Percentiles rank a stretch among this genome's conserved stretches.
Evolutionary conservation across 2,329 filamentous ascomycete species (phyloP).

Genomic region (Clarireedia paspali): DNA sequence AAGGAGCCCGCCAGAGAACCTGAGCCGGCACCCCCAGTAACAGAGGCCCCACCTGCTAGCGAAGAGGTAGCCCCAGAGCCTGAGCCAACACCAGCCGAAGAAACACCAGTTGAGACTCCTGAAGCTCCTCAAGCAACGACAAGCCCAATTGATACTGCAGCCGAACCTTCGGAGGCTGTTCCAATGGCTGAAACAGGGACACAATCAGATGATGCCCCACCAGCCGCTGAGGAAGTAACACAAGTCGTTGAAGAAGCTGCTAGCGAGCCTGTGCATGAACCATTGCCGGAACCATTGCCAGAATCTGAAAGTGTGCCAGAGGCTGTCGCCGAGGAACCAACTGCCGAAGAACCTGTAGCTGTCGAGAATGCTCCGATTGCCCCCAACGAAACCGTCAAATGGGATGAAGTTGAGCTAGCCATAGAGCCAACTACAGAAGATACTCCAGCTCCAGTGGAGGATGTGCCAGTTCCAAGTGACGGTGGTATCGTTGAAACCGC

Average conservation of each 20-base stretch:
- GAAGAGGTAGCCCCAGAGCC: background rate
- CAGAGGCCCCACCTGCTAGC: background rate
- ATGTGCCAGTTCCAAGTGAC: no score
- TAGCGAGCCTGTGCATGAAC: no score
- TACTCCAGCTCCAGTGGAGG: no score
- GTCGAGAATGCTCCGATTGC: no score
- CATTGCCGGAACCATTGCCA: no score
- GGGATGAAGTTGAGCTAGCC: no score
- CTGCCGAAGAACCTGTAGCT: no score
- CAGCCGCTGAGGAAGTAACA: background rate
- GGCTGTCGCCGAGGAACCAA: background rate
- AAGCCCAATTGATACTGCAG: background rate
- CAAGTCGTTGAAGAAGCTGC: background rate
- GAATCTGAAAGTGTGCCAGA: no score
- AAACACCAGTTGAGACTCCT: background rate
- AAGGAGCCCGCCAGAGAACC: background rate
- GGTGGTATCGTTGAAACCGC: no score
- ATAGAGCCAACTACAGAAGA: no score
- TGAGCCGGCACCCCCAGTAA: background rate
- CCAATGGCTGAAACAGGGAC: background rate
- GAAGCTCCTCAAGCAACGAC: background rate
- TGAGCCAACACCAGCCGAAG: background rate
- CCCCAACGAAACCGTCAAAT: no score
- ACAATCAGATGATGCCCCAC: background rate
- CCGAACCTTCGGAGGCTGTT: background rate